Base-by-base conservation (phyloP, 1,284 basidiomycete species). In the Naganishia cerealis region DNA sequence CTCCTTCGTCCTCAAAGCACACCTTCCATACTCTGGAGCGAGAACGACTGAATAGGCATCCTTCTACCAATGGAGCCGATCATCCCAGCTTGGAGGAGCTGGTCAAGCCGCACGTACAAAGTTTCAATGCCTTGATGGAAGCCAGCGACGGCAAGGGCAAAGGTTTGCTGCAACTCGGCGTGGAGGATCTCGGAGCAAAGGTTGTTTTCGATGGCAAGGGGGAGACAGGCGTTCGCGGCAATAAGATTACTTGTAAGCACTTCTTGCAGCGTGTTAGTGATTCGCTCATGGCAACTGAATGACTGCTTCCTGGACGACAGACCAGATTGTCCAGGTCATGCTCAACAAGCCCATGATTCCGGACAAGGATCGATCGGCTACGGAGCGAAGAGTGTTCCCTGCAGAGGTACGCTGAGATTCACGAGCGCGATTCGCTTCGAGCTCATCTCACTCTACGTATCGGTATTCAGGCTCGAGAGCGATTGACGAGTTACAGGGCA, bases 111-210 rank as follows among this genome's bases (percentile, higher is more conserved):
- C 94, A 97, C 78, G 87, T 99, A 71, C 91, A 98, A 80, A 94
- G 91, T 53, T 99, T 99, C 85, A 96, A 99, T 79, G 89, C 93
- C 13, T 85, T 99, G 39, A 92, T 96, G 77, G 91, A 95, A 74
- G 91, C 92, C 74, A 90, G 88, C 63, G 88, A 87, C 88, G 87
- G 87, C 10, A 87, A 91, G 63, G 90, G 89, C 3, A 85, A 84
- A 29, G 96, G 96, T 0, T 80, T 99, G 13, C 81, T 99, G 13
- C 88, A 88, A 67, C 82, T 93, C 16, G 92, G 86, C 9, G 78
- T 98, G 8, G 86, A 88, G 73, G 92, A 97, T 71, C 89, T 99
- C 57, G 89, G 90, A 0, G 87, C 92, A 74, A 90, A 92, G 70
- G 92, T 95, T 39, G 88, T 95, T 0, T 99, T 97, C 76, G 95